phyloP scores from a whole-genome alignment of 2,329 filamentous ascomycete species.

The Aspergillus cejpii region DNA sequence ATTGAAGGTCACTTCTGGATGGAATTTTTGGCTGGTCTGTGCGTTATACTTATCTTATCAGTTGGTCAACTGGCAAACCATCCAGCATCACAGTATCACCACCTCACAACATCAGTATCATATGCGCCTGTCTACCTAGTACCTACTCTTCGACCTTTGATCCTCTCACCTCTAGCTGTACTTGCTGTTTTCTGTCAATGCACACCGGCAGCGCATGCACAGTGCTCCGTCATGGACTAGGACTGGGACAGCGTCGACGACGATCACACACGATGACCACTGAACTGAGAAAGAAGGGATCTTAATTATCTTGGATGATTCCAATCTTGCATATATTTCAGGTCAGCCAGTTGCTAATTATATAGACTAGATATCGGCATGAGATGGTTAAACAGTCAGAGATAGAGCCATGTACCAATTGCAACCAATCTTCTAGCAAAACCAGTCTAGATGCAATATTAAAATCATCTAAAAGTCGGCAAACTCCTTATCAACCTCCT shows the following conservation, averaged over 20 bases:
- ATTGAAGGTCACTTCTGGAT: constrained; percentile 1
- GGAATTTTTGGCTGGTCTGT: constrained; percentile 34
- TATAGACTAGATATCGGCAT: too few species aligned
- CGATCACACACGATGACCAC: constrained; percentile 25
- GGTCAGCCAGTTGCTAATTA: too few species aligned
- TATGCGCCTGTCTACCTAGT: constrained; percentile 40
- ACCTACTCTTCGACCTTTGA: constrained; percentile 34
- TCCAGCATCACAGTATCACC: too few species aligned
- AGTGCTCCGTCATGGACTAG: constrained; percentile 18
- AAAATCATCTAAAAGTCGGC: constrained; percentile 26
- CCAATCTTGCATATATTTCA: too few species aligned
- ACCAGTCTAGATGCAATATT: neutral
- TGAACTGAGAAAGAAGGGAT: too few species aligned
- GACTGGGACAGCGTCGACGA: constrained; percentile 20
- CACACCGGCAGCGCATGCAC: too few species aligned
- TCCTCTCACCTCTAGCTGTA: constrained; percentile 27
- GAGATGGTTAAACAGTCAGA: too few species aligned
- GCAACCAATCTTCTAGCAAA: neutral
- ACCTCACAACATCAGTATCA: constrained; percentile 37
- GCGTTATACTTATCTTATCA: constrained; percentile 32
- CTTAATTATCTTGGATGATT: too few species aligned
- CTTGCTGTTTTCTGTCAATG: constrained; percentile 26
- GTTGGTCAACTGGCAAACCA: constrained; percentile 1
- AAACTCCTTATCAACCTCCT: constrained; percentile 79
- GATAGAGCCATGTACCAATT: constrained; percentile 20